These are phyloP conservation scores for Onygenales sp. DNA, from an alignment of 2,329 filamentous ascomycete species.

Conservation along the genomic window DNA sequence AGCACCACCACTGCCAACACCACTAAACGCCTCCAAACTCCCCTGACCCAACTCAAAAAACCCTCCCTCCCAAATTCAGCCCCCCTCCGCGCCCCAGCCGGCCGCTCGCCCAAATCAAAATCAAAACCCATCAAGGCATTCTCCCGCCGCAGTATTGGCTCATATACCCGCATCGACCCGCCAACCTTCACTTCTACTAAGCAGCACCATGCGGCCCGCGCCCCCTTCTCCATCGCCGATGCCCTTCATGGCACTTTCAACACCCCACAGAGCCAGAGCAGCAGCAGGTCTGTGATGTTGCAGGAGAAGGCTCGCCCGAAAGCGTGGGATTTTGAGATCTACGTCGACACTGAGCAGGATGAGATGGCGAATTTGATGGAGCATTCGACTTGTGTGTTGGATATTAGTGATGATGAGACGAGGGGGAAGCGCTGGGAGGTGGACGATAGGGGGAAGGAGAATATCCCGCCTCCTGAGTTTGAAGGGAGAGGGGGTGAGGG, in stretches of 20 bases:
- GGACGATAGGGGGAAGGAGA: constrained; percentile 76
- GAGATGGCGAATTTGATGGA: constrained; percentile 89
- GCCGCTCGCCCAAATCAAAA: constrained; percentile 69
- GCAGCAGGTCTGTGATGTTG: constrained; percentile 29
- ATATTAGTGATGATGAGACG: constrained; percentile 76
- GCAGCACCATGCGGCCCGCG: constrained; percentile 35
- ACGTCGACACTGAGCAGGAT: constrained; percentile 84
- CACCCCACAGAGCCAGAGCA: constrained; percentile 33
- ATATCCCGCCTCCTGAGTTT: constrained; percentile 61
- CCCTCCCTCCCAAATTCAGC: constrained; percentile 38
- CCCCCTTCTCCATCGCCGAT: constrained; percentile 76
- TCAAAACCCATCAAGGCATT: constrained; percentile 55
- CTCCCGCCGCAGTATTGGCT: constrained; percentile 56
- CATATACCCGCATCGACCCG: constrained; percentile 61
- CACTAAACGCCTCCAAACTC: not conserved
- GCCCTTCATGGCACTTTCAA: constrained; percentile 62
- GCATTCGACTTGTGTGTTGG: constrained; percentile 75
- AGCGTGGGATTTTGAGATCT: constrained; percentile 84
- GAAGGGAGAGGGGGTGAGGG: constrained; percentile 15
- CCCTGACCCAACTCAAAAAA: constrained; percentile 15
- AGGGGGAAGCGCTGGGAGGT: constrained; percentile 41
- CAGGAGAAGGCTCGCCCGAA: constrained; percentile 48
- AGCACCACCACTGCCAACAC: constrained; percentile 11
- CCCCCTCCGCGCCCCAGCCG: constrained; percentile 59
- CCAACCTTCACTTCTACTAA: constrained; percentile 45